phyloP scores from a whole-genome alignment of 1,284 basidiomycete genomes.

The Rhodotorula sp. region DNA sequence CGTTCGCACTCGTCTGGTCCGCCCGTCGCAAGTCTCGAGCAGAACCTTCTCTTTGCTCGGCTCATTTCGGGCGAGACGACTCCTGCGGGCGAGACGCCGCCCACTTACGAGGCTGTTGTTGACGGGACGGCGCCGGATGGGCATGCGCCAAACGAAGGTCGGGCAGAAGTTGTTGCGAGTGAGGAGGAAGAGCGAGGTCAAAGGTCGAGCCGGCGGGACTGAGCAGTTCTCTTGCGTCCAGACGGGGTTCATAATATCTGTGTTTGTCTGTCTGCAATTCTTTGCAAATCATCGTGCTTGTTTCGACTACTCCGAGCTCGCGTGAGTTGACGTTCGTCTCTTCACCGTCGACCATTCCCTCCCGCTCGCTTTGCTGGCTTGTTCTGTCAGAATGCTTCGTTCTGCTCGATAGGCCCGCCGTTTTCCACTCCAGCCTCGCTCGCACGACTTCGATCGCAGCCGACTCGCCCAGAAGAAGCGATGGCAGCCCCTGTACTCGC shows the following conservation, averaged over 20 bases:
- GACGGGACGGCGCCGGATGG: constrained; percentile 7
- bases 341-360: background rate
- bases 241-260: background rate
- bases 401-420: background rate
- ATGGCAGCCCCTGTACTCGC: background rate
- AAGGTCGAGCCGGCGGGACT: background rate
- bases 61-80: constrained; percentile 64
- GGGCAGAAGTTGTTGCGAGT: background rate
- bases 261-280: too few relatives aligned
- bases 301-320: too few relatives aligned
- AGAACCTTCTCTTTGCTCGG: constrained; percentile 50
- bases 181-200: constrained; percentile 12
- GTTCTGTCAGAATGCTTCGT: background rate
- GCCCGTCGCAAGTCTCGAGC: constrained; percentile 25
- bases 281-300: too few relatives aligned
- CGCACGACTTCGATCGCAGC: background rate
- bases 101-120: constrained; percentile 57
- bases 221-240: background rate
- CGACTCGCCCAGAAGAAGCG: too few relatives aligned
- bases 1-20: background rate
- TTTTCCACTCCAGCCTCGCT: background rate
- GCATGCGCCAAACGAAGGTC: background rate
- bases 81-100: constrained; percentile 63
- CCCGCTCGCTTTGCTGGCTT: too few relatives aligned
- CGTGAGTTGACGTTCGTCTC: too few relatives aligned